A percentile compares a stretch with the other conserved stretches of the same genome.
Conservation (phyloP, 2,329 filamentous ascomycete genomes). For the Massarina eburnea region DNA sequence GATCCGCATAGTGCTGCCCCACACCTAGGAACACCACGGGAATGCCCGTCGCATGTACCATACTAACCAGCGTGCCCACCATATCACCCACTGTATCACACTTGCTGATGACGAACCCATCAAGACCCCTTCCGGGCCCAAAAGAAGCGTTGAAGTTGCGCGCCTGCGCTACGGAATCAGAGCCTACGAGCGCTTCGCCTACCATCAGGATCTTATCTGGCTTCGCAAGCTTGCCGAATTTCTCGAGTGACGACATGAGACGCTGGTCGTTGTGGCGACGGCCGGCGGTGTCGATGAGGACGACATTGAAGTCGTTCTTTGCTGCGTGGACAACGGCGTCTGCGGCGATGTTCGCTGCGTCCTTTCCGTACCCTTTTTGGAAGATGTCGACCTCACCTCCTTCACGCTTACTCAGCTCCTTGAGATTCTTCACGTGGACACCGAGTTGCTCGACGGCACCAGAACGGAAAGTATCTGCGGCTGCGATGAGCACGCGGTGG, state of each 20-base stretch:
- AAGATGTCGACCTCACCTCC: conserved; percentile 82
- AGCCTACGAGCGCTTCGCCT: conserved; percentile 87
- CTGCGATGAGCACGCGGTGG: conserved; percentile 90
- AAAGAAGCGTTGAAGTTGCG: conserved; percentile 95
- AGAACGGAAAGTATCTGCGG: conserved; percentile 94
- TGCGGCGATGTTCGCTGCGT: conserved; percentile 91
- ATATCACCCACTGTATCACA: conserved; percentile 99
- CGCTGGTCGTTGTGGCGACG: conserved; percentile 93
- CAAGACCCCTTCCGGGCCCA: conserved; percentile 75
- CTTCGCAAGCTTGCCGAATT: conserved; percentile 93
- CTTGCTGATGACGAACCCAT: conserved; percentile 98
- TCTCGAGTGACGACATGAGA: conserved; percentile 94
- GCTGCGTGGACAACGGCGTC: conserved; percentile 84
- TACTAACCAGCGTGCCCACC: conserved; percentile 92
- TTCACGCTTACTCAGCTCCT: conserved; percentile 83
- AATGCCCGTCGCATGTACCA: conserved; percentile 96
- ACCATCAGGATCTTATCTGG: conserved; percentile 99
- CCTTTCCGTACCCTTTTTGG: conserved; percentile 96
- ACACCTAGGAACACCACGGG: conserved; percentile 89
- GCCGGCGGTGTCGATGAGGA: conserved; percentile 94
- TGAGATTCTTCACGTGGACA: conserved; percentile 91
- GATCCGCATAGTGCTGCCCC: conserved; percentile 67
- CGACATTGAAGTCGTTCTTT: conserved; percentile 80
- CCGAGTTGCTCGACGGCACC: conserved; percentile 96
- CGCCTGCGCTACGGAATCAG: conserved; percentile 92